A percentile compares a stretch with the other conserved stretches of the same genome.
Conservation (phyloP, 176 grass and related monocot species). For the Aegilops tauschii region DNA sequence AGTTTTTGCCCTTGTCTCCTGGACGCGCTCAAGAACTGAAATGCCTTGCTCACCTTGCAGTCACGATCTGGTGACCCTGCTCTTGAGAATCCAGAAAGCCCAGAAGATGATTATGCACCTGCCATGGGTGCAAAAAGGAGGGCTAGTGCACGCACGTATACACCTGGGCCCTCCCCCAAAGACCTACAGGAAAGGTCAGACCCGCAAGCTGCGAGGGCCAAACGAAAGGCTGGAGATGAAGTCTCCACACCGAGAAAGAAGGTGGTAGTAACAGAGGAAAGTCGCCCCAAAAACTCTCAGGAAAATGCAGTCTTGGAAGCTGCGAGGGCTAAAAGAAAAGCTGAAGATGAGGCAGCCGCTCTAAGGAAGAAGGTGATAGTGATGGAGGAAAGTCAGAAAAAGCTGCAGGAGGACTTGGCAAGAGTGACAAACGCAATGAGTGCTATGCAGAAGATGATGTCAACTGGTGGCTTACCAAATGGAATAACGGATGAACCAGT, state of each 20-base stretch:
- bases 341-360: slow-evolving; percentile 39
- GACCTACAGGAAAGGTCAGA: background rate
- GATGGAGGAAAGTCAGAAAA: slow-evolving; percentile 53
- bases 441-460: slow-evolving; percentile 18
- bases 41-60: background rate
- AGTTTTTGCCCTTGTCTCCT: background rate
- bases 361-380: slow-evolving; percentile 50
- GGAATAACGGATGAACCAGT: background rate
- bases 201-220: background rate
- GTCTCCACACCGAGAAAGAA: background rate
- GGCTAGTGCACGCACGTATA: background rate
- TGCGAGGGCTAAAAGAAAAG: slow-evolving; percentile 40
- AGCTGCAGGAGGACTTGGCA: slow-evolving; percentile 37
- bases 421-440: slow-evolving; percentile 23
- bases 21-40: background rate
- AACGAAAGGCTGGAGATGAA: slow-evolving; percentile 14
- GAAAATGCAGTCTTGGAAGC: background rate
- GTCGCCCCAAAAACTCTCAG: background rate
- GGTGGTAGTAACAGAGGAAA: background rate
- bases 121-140: background rate
- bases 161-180: background rate
- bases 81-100: background rate
- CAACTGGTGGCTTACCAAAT: background rate
- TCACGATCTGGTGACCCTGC: slow-evolving; percentile 6
- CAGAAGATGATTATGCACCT: background rate